Evolutionary conservation across 306 rosid genomes (phyloP).

Genomic region (Lathyrus oleraceus): DNA sequence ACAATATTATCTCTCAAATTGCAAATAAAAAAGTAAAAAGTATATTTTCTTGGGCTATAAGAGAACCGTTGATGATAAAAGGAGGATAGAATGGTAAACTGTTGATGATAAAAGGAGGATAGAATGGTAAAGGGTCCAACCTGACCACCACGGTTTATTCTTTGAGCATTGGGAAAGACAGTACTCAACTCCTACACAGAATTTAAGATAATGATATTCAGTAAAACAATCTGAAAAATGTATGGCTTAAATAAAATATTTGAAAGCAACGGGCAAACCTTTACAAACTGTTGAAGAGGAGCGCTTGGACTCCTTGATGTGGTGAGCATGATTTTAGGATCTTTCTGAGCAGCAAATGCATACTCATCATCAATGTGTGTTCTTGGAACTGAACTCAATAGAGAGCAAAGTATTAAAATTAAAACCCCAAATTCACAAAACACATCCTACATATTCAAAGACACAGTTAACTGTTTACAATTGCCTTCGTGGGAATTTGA

Average conservation of each 20-base stretch:
- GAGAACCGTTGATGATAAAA: no score
- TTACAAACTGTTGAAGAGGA: conserved; percentile 83
- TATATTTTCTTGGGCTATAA: no score
- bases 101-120: background rate
- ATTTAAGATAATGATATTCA: conserved; percentile 12
- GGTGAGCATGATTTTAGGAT: conserved; percentile 83
- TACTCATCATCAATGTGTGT: conserved; percentile 86
- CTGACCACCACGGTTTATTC: conserved; percentile 98
- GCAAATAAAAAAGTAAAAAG: no score
- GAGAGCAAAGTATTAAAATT: no score
- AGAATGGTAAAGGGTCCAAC: conserved; percentile 44
- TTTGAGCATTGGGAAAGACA: conserved; percentile 87
- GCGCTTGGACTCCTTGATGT: conserved; percentile 92
- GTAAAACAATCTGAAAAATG: background rate
- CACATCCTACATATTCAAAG: no score
- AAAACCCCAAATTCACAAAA: no score
- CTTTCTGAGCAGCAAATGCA: conserved; percentile 72
- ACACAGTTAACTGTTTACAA: no score
- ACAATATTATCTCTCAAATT: no score
- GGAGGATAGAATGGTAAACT: no score
- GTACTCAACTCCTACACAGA: conserved; percentile 70
- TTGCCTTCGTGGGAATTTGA: no score
- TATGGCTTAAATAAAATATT: background rate
- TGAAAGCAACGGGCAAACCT: conserved; percentile 58
- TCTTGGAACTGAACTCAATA: conserved; percentile 59